These are phyloP conservation scores for Zygosaccharomyces pseudobailii DNA, from an alignment of 1,139 yeast species.

Conservation along the genomic window DNA sequence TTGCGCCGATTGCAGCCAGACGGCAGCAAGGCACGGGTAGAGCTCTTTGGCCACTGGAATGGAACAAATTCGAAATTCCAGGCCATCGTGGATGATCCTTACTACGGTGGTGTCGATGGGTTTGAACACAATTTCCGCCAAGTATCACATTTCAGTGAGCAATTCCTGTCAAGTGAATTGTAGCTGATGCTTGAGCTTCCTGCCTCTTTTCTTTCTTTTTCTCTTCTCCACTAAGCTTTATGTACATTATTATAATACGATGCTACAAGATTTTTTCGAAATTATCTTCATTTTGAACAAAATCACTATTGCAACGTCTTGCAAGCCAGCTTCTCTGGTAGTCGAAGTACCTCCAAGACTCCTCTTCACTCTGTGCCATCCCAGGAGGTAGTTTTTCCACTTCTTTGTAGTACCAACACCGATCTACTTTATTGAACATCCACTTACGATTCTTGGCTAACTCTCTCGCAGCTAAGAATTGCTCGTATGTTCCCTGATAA, in stretches of 20 bases:
- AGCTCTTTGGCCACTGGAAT: conserved; percentile 73
- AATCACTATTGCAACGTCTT: conserved; percentile 46
- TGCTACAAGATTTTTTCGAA: conserved; percentile 43
- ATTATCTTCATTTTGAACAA: conserved; percentile 46
- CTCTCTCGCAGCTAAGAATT: conserved; percentile 81
- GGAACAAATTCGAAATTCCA: conserved; percentile 44
- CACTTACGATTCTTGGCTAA: conserved; percentile 71
- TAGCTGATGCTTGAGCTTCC: neutral
- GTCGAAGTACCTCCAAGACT: conserved; percentile 83
- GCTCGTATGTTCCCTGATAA: conserved; percentile 62
- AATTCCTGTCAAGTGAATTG: conserved; percentile 50
- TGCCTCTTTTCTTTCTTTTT: neutral
- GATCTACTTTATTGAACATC: conserved; percentile 71
- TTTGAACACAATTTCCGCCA: conserved; percentile 77
- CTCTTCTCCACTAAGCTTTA: neutral
- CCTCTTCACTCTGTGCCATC: conserved; percentile 39
- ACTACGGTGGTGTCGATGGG: conserved; percentile 81
- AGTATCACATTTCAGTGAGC: conserved; percentile 64
- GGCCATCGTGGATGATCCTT: conserved; percentile 77
- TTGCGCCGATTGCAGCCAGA: conserved; percentile 58
- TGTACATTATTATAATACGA: conserved; percentile 8
- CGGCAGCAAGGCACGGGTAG: conserved; percentile 44
- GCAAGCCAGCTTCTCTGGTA: conserved; percentile 87
- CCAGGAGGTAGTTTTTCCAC: conserved; percentile 47
- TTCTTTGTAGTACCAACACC: conserved; percentile 80